These are phyloP conservation scores for Quercus glauca DNA, from an alignment of 306 rosid genomes.

Conservation along the genomic window DNA sequence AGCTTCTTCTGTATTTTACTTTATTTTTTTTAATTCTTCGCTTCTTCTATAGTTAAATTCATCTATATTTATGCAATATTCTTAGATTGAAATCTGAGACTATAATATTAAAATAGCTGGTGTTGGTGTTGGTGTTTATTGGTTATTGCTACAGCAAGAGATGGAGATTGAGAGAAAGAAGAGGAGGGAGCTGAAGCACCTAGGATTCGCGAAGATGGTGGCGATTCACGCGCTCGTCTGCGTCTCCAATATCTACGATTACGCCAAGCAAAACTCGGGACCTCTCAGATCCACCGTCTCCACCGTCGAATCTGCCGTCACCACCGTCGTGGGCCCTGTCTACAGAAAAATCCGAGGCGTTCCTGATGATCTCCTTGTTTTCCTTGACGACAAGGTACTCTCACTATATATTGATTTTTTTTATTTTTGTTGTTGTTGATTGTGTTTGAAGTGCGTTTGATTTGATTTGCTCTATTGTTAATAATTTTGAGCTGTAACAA, in stretches of 20 bases:
- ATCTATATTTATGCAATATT: no score
- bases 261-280: constrained; percentile 67
- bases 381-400: constrained; percentile 64
- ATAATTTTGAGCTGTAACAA: no score
- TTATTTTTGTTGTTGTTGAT: not conserved
- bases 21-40: no score
- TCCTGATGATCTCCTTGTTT: constrained; percentile 59
- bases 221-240: constrained; percentile 45
- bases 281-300: constrained; percentile 62
- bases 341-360: constrained; percentile 46
- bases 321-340: constrained; percentile 59
- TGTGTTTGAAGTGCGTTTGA: no score
- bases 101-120: no score
- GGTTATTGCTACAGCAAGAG: constrained; percentile 15
- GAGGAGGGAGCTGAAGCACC: constrained; percentile 46
- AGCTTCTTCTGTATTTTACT: not conserved
- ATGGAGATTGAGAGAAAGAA: constrained; percentile 35
- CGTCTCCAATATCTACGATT: constrained; percentile 55
- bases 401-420: not conserved
- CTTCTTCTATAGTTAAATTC: not conserved
- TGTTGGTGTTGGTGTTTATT: not conserved
- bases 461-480: no score
- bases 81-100: no score
- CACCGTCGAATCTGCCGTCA: constrained; percentile 55
- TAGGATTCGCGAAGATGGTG: constrained; percentile 56